Conservation (phyloP, 208 protist genomes). For the Leishmania tropica region DNA sequence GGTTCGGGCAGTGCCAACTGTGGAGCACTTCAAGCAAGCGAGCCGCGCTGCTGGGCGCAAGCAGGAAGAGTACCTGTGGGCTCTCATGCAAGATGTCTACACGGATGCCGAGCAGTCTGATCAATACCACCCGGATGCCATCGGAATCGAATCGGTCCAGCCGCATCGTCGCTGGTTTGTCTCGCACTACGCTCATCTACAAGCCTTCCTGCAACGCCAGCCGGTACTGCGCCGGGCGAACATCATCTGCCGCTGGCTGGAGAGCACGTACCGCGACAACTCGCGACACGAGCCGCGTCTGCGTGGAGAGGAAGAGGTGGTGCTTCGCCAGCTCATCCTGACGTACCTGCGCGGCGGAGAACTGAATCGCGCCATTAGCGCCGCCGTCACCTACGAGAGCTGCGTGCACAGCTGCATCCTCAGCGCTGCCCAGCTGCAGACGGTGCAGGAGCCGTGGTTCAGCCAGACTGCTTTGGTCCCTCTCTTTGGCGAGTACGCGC, state of each 20-base stretch:
- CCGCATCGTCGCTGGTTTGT: constrained; percentile 82
- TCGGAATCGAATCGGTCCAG: constrained; percentile 60
- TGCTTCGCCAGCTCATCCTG: constrained; percentile 76
- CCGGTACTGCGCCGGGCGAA: constrained; percentile 65
- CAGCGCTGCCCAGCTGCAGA: constrained; percentile 79
- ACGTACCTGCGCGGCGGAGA: constrained; percentile 72
- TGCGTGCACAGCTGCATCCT: constrained; percentile 83
- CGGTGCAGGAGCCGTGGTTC: constrained; percentile 74
- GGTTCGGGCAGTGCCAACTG: constrained; percentile 31
- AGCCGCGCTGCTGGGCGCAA: constrained; percentile 33
- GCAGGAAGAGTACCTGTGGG: constrained; percentile 67
- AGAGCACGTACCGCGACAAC: constrained; percentile 57
- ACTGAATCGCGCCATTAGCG: constrained; percentile 61
- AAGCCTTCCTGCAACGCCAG: constrained; percentile 62
- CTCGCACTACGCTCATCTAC: constrained; percentile 76
- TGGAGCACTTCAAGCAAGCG: constrained; percentile 50
- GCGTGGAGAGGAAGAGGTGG: constrained; percentile 52
- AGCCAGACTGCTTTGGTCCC: constrained; percentile 57
- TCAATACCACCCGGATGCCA: constrained; percentile 63
- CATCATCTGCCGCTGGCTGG: constrained; percentile 76
- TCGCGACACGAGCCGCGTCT: constrained; percentile 33
- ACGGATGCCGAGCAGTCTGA: constrained; percentile 52
- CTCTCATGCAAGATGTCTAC: constrained; percentile 54
- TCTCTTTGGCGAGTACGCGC: constrained; percentile 87
- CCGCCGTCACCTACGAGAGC: constrained; percentile 48